Base-by-base conservation (phyloP, 345 rosid genomes). In the Melastoma malabathricum region DNA sequence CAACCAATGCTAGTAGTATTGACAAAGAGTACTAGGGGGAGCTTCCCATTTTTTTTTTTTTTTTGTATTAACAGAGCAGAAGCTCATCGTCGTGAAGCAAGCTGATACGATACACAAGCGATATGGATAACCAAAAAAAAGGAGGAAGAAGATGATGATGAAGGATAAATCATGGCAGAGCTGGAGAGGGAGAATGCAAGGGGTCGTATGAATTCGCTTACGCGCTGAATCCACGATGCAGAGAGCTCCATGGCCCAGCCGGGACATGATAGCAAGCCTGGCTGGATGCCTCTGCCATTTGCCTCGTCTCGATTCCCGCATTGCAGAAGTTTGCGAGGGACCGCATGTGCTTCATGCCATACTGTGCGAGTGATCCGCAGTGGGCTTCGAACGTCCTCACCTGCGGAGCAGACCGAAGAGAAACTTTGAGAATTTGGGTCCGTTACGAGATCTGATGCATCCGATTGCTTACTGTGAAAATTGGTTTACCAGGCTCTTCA, bases 281-380 rank as follows among this genome's bases (percentile, higher is more conserved):
- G 29, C 84, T 72, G n/a, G 99, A 69, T 61, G 89, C 95, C 63
- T 85, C 97, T 0, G 60, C 72, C 94, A 93, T 78, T 59, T 79
- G 84, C 55, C 75, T 75, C 10, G 56, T 52, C 15, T n/a, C 59
- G 56, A 85, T 68, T 63, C 97, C 86, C 25, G 81, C 83, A 61
- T 85, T 88, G 79, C 99, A 93, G 10, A 93, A 54, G 74, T 93
- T 93, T 47, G 89, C 99, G 15, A 93, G 19, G 19, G 97, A 81
- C 15, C 95, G 81, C 94, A 78, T 93, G 72, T 93, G 92, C 62
- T 85, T 88, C 94, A 93, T 93, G 51, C 99, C 99, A 7, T 93
- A 93, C 59, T 85, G 90, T 27, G 94, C 74, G 39, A 93, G 58
- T 34, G 95, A 79, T 57, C 99, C 99, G 29, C 99, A 93, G 14